Base-by-base conservation (phyloP, 306 rosid species). In the Malus asiatica region DNA sequence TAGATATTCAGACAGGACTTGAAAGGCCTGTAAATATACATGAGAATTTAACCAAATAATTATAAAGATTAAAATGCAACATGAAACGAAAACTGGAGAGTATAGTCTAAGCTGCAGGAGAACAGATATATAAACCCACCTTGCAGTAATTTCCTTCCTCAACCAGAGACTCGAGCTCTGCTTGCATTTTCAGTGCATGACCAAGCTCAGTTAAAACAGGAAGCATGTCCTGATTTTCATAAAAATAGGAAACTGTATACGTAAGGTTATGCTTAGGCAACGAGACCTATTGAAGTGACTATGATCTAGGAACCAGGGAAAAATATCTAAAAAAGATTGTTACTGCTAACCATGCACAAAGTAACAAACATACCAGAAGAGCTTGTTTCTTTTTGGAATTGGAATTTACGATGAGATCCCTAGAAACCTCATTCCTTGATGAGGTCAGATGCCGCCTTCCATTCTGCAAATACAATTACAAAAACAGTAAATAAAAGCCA, bases 361-460 rank as follows among this genome's bases (percentile, higher is more conserved):
- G 67, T 63, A 75, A 79, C 59, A 71, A 57, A 78, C 77, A 59
- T 92, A 96, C 99, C 99, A 89, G 83, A 68, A 96, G 96, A 48
- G 96, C 92, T 71, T 87, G 97, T 73, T 96, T 96, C 93, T 87
- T 93, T 86, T 89, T 96, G 76, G 98, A 90, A 88, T 83, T 80
- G 70, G 98, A 87, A 84, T 96, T 90, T 68, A 96, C 98, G 29
- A 96, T 86, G 68, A 96, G 91, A 88, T 96, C 98, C 87, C 99
- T 92, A 66, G 99, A 96, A 78, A 92, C 99, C 88, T 92, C 99
- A 83, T 89, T 90, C 88, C 82, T 76, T 45, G 99, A 96, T 72
- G 97, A 92, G 72, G 85, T 89, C 75, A 96, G 83, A 81, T 96
- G 98, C 70, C 99, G 89, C 87, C 97, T 93, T 81, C 99, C 99